Base-by-base conservation (phyloP, 1,284 basidiomycete species). In the Tilletiopsis washingtonensis region DNA sequence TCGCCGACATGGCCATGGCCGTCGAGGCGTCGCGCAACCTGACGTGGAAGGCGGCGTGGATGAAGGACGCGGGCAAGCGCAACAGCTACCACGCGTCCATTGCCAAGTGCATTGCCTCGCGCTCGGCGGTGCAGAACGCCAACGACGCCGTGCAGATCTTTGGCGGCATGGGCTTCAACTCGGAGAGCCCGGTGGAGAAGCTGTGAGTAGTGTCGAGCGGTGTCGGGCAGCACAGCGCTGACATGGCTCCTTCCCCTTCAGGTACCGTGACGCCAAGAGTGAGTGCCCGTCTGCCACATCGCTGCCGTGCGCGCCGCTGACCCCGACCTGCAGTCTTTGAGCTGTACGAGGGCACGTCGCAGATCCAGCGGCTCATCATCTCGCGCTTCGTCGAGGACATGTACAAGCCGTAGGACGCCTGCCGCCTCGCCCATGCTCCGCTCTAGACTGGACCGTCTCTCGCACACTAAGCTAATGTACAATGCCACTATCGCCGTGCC, bases 1-100 rank as follows among this genome's bases (percentile, higher is more conserved):
- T 81, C 4, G 79, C 79, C 14, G 79, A 81, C 56, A 81, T 81
- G 79, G 77, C 79, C 6, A 78, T 80, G 66, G 58, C 54, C 47
- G 77, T 75, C 23, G 78, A 80, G 63, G 73, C 75, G 1, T 72
- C 77, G 1, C 68, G 77, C 11, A 75, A 72, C 39, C 69, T 80
- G 42, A 78, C 79, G 11, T 79, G 77, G 78, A 76, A 76, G 62
- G 58, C 77, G 0, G 75, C 76, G 2, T 77, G 76, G 75, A 69
- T 74, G 9, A 79, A 79, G 65, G 79, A 81, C 65, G 61, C 68
- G 11, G 76, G 76, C 4, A 69, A 76, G 56, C 62, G 76, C 29
- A 79, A 78, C 71, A 78, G 78, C 1, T 80, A 78, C 72, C 76
- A 76, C 54, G 79, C 79, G 2, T 78, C 77, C 14, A 77, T 81